Conservation (phyloP, 73 alveolate species). For the Paraurostyla sp. region DNA sequence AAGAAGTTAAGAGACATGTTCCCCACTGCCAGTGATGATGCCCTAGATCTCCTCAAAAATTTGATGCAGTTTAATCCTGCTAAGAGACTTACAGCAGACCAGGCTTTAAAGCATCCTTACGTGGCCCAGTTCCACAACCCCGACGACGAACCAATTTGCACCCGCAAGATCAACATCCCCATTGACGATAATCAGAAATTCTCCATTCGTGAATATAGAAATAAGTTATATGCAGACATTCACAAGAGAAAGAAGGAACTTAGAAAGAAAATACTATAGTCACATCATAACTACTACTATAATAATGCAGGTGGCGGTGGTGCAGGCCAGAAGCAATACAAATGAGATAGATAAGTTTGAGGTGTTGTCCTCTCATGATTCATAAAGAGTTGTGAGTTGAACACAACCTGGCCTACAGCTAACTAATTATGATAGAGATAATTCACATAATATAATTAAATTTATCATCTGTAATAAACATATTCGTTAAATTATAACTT, state of each 20-base stretch:
- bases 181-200: conserved; percentile 89
- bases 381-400: too few relatives aligned
- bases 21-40: conserved; percentile 88
- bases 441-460: too few relatives aligned
- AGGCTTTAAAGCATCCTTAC: conserved; percentile 91
- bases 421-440: not conserved
- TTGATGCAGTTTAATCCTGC: conserved; percentile 83
- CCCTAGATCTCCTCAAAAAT: conserved; percentile 79
- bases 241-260: conserved; percentile 87
- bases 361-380: too few relatives aligned
- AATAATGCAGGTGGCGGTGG: not conserved
- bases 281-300: conserved; percentile 58
- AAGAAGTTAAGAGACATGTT: conserved; percentile 77
- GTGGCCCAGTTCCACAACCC: conserved; percentile 90
- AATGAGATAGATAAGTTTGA: too few relatives aligned
- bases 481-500: conserved; percentile 22
- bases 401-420: too few relatives aligned
- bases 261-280: conserved; percentile 73
- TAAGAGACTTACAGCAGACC: conserved; percentile 88
- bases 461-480: too few relatives aligned
- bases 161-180: conserved; percentile 81
- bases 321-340: not conserved
- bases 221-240: conserved; percentile 87
- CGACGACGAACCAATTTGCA: conserved; percentile 91
- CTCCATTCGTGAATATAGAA: conserved; percentile 88